Percentiles rank a stretch among this genome's conserved stretches.
Evolutionary conservation across 257 asterid species (phyloP).

Genomic region (Gentiana macrophylla): DNA sequence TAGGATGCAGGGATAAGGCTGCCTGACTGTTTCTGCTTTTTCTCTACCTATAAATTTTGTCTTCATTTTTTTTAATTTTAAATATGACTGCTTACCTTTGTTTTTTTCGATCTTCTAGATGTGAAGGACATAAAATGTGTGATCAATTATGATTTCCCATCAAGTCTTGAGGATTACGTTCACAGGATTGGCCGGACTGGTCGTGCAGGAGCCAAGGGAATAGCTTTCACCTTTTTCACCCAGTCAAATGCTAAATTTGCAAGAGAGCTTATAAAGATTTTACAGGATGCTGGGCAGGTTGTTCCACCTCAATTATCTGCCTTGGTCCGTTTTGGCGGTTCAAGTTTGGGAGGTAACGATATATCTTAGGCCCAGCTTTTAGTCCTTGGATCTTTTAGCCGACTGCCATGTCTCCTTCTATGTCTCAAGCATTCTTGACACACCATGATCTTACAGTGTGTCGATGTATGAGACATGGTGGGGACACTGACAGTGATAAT

Average conservation of each 20-base stretch:
- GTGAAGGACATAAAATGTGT: slow-evolving; percentile 95
- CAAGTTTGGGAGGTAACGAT: slow-evolving; percentile 40
- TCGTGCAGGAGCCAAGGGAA: slow-evolving; percentile 89
- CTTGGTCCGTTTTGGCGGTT: slow-evolving; percentile 36
- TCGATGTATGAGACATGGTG: too few species aligned
- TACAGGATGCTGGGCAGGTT: slow-evolving; percentile 73
- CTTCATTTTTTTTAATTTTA: too few species aligned
- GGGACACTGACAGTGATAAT: too few species aligned
- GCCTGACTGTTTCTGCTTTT: slow-evolving; percentile 49
- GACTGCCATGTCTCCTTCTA: background rate
- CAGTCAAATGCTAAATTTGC: slow-evolving; percentile 59
- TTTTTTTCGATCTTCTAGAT: slow-evolving; percentile 37
- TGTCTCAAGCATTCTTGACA: background rate
- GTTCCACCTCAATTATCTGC: slow-evolving; percentile 78
- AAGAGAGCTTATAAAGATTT: slow-evolving; percentile 59
- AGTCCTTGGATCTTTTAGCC: too few species aligned
- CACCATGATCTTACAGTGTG: too few species aligned
- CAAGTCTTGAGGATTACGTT: slow-evolving; percentile 84
- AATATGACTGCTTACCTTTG: slow-evolving; percentile 1
- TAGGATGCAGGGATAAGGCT: slow-evolving; percentile 96
- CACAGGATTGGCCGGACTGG: slow-evolving; percentile 97
- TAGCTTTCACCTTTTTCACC: slow-evolving; percentile 74
- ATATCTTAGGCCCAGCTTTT: background rate
- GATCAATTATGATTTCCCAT: slow-evolving; percentile 81
- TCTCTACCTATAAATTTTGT: slow-evolving; percentile 1